Percentiles rank a stretch among this genome's conserved stretches.
These are phyloP conservation scores for Lactuca saligna DNA, from an alignment of 129 eudicot genomes.

Conservation along the genomic window DNA sequence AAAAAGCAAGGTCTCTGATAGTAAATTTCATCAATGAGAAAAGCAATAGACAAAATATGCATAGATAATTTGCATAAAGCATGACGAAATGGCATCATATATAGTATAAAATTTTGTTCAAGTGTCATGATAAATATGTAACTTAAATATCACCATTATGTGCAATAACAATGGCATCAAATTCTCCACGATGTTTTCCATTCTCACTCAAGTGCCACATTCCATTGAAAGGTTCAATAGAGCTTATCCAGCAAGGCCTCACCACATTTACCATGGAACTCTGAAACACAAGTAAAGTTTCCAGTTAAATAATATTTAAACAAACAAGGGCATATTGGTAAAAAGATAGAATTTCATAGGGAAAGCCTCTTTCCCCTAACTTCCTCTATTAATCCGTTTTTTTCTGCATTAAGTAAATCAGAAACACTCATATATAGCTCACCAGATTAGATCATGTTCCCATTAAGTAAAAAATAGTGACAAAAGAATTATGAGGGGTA, in stretches of 20 bases:
- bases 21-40: not conserved
- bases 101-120: not conserved
- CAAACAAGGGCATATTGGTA: not conserved
- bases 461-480: no score
- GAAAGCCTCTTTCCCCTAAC: no score
- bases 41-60: no score
- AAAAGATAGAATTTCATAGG: not conserved
- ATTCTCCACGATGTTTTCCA: slow-evolving; percentile 80
- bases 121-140: slow-evolving; percentile 1
- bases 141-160: slow-evolving; percentile 66
- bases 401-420: no score
- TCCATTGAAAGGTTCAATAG: slow-evolving; percentile 84
- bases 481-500: no score
- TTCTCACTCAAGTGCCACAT: slow-evolving; percentile 97
- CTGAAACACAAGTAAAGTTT: slow-evolving; percentile 41
- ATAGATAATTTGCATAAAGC: not conserved
- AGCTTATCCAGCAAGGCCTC: slow-evolving; percentile 94
- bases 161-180: slow-evolving; percentile 86
- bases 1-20: no score
- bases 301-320: slow-evolving; percentile 9
- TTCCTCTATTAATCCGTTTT: no score
- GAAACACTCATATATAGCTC: no score
- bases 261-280: slow-evolving; percentile 64
- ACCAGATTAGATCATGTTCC: no score
- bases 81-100: no score